phyloP scores from a whole-genome alignment of 2,329 filamentous ascomycete species.

The Fusarium abutilonis region DNA sequence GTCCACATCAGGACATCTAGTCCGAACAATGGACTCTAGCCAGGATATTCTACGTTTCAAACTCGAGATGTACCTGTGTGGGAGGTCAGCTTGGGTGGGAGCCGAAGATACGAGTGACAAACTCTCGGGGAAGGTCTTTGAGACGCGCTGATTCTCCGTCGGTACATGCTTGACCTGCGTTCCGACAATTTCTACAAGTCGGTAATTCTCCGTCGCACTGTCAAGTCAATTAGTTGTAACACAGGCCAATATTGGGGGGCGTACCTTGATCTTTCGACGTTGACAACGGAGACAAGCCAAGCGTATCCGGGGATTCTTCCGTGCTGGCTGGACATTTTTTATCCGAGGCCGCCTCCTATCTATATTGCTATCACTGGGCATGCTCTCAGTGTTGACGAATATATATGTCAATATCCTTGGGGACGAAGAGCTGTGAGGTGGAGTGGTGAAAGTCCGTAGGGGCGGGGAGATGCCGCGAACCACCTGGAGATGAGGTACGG shows the following conservation, averaged over 20 bases:
- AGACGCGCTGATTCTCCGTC: slow-evolving; percentile 56
- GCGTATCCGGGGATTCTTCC: slow-evolving; percentile 44
- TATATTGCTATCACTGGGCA: slow-evolving; percentile 18
- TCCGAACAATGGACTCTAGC: slow-evolving; percentile 57
- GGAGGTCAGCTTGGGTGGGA: not conserved
- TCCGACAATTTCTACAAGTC: slow-evolving; percentile 56
- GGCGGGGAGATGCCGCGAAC: slow-evolving; percentile 36
- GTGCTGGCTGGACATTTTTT: slow-evolving; percentile 31
- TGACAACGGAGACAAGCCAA: slow-evolving; percentile 55
- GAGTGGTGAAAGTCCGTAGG: slow-evolving; percentile 25
- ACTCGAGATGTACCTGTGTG: slow-evolving; percentile 46
- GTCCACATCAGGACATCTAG: slow-evolving; percentile 56
- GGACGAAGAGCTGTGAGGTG: slow-evolving; percentile 1
- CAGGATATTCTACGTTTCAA: slow-evolving; percentile 56
- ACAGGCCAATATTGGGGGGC: slow-evolving; percentile 2
- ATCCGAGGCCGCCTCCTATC: slow-evolving; percentile 10
- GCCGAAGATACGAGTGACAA: slow-evolving; percentile 5
- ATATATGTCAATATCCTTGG: not conserved
- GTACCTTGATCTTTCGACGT: slow-evolving; percentile 59
- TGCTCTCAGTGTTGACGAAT: not conserved
- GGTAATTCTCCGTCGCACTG: slow-evolving; percentile 59
- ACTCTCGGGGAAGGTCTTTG: slow-evolving; percentile 56
- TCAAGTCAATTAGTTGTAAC: not conserved
- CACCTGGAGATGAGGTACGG: slow-evolving; percentile 6
- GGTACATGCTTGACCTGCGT: slow-evolving; percentile 53